Evolutionary conservation across 2,329 filamentous ascomycete species (phyloP).

Genomic region (Penicillium vulpinum): DNA sequence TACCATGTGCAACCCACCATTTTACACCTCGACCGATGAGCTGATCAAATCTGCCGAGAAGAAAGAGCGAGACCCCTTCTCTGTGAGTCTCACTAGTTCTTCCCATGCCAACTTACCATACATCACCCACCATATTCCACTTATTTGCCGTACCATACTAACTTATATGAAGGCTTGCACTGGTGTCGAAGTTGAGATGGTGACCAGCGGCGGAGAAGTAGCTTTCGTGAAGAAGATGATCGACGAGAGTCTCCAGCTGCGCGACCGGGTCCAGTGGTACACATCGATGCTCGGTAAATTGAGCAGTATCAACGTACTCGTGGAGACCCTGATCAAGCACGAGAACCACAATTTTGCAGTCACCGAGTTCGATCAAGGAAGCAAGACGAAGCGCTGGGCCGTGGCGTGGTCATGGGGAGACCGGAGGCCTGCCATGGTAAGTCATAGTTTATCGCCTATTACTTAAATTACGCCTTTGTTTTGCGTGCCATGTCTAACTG

Average conservation of each 20-base stretch:
- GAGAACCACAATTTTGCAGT: slow-evolving; percentile 77
- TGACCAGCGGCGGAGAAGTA: slow-evolving; percentile 74
- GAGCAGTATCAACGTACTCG: slow-evolving; percentile 64
- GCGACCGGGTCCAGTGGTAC: slow-evolving; percentile 75
- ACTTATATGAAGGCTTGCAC: slow-evolving; percentile 55
- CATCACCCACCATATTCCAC: not conserved
- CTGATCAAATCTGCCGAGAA: slow-evolving; percentile 63
- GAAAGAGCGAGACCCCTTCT: slow-evolving; percentile 69
- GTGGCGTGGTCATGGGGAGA: slow-evolving; percentile 81
- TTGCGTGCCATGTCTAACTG: not conserved
- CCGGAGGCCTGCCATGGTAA: slow-evolving; percentile 61
- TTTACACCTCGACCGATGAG: slow-evolving; percentile 75
- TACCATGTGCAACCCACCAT: slow-evolving; percentile 91
- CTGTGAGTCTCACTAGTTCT: slow-evolving; percentile 52
- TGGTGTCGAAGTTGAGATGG: slow-evolving; percentile 81
- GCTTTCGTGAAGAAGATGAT: slow-evolving; percentile 72
- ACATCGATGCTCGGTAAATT: slow-evolving; percentile 87
- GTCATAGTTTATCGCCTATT: not conserved
- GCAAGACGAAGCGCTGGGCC: slow-evolving; percentile 79
- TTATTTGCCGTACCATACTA: not conserved
- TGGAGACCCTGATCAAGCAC: slow-evolving; percentile 56
- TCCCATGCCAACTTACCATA: not conserved
- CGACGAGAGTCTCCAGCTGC: slow-evolving; percentile 63
- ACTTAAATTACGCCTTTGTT: not conserved
- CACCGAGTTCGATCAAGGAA: slow-evolving; percentile 74